Evolutionary conservation across 2,329 filamentous ascomycete species (phyloP), one percentile per base, ranked within the genome.

Genomic region (Nemania sp.): DNA sequence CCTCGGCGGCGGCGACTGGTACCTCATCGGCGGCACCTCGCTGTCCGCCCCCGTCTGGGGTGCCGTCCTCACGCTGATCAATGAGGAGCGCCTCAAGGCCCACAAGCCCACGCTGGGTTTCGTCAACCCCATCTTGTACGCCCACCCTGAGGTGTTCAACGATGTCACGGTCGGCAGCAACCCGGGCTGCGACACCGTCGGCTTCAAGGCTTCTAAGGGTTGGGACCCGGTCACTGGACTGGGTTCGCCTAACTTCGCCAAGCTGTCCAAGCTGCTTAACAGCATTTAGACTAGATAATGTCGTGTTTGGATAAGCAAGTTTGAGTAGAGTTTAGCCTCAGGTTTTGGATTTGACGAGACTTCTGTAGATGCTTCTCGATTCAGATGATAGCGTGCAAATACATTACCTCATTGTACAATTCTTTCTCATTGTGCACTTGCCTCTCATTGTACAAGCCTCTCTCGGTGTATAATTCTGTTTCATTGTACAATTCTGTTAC

Each of bases 1-100:
- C 2, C 59, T 63, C 3, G 52, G 64, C 14, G 61, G 64, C 45
- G 68, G 60, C 56, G 62, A 5, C 64, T 80, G 64, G 60, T 61
- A 60, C 17, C 57, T 57, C 14, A 57, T 67, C 20, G 76, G 74
- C n/a, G 81, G 82, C 9, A 81, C 78, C 3, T 79, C 75, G 20
- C 80, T 82, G 26, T 78, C 84, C 0, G 70, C 80, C 1, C 86
- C 86, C 0, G 71, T 82, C 0, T 81, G 82, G 20, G 79, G 81
- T 0, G 80, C 76, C 6, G 74, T 69, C 9, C 63, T 82, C 28
- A 81, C 77, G 4, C 63, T 80, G 60, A 68, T 81, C 33, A 81
- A 81, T 57, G 79, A 81, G 63, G 76, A 77, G 61, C 68, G 79
- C 14, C 62, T 80, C 31, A 70, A 72, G 14, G 69, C 64, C 0